Percentiles rank a stretch among this genome's conserved stretches.
Conservation (phyloP, 1,139 yeast genomes). For the Petasospora rhodanensis region DNA sequence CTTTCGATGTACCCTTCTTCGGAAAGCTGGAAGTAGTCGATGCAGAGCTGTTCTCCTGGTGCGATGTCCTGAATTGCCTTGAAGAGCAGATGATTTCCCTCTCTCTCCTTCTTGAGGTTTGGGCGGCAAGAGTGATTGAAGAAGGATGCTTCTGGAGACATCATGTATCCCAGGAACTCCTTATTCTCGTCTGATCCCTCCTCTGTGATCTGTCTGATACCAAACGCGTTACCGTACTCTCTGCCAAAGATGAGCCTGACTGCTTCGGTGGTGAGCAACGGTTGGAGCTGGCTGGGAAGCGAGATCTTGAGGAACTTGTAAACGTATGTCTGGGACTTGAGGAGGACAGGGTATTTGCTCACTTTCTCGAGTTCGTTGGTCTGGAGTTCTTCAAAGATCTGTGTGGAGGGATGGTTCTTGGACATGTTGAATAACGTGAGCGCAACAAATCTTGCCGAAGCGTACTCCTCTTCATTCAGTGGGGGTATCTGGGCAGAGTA, state of each 20-base stretch:
- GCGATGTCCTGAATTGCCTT: constrained; percentile 31
- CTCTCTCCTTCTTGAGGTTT: constrained; percentile 37
- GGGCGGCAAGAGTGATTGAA: constrained; percentile 68
- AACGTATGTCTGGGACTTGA: constrained; percentile 46
- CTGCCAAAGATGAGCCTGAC: constrained; percentile 53
- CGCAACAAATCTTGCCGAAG: constrained; percentile 35
- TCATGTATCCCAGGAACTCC: constrained; percentile 65
- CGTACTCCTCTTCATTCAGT: constrained; percentile 37
- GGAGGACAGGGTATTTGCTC: constrained; percentile 43
- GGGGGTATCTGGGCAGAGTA: constrained; percentile 23
- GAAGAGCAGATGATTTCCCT: constrained; percentile 33
- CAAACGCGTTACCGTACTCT: constrained; percentile 72
- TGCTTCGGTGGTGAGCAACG: constrained; percentile 35
- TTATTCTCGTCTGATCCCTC: constrained; percentile 36
- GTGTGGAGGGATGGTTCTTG: constrained; percentile 13
- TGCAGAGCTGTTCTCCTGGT: constrained; percentile 51
- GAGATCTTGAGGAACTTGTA: constrained; percentile 46
- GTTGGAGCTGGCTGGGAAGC: constrained; percentile 37
- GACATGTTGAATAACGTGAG: constrained; percentile 23
- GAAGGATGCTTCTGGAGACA: constrained; percentile 63
- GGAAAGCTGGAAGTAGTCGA: constrained; percentile 54
- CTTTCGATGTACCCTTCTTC: constrained; percentile 41
- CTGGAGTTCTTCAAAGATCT: constrained; percentile 43
- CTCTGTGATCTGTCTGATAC: constrained; percentile 54
- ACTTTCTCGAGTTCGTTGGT: constrained; percentile 52